A percentile compares a stretch with the other conserved stretches of the same genome.
These are phyloP conservation scores for Parathielavia appendiculata DNA, from an alignment of 495 filamentous ascomycete genomes.

Conservation along the genomic window DNA sequence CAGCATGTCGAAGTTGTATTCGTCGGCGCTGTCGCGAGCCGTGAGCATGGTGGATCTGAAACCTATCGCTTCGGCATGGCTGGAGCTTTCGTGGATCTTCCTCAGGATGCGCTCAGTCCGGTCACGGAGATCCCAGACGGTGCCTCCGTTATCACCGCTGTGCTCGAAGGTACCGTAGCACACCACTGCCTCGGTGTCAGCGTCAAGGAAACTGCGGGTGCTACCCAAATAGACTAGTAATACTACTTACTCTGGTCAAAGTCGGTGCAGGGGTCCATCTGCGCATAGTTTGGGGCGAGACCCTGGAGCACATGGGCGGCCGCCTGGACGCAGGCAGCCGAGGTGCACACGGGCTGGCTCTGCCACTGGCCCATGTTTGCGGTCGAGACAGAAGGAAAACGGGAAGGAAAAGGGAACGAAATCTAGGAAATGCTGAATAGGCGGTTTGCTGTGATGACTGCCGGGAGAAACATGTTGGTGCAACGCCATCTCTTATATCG, in stretches of 20 bases:
- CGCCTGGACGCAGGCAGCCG: conserved; percentile 62
- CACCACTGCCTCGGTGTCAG: conserved; percentile 35
- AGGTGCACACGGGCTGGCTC: conserved; percentile 42
- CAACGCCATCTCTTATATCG: neutral
- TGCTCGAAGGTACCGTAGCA: conserved; percentile 63
- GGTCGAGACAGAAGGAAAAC: neutral
- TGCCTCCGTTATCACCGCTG: conserved; percentile 57
- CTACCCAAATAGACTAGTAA: no score
- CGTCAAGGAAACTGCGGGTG: no score
- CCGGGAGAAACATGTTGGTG: neutral
- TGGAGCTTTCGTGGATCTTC: conserved; percentile 58
- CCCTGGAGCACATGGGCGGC: conserved; percentile 62
- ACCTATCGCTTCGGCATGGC: conserved; percentile 35
- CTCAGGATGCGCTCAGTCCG: conserved; percentile 55
- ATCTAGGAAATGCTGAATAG: neutral
- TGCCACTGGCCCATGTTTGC: conserved; percentile 20
- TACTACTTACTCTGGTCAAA: conserved; percentile 51
- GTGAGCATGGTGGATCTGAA: neutral
- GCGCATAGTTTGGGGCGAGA: conserved; percentile 57
- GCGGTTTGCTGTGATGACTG: neutral
- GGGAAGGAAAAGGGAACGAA: neutral
- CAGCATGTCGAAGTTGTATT: conserved; percentile 62
- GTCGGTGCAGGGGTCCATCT: conserved; percentile 62
- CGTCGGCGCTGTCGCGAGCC: conserved; percentile 38
- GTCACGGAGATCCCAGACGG: conserved; percentile 56